A percentile compares a stretch with the other conserved stretches of the same genome.
Conservation (phyloP, 2,329 filamentous ascomycete species). For the Aspergillus brasiliensis region DNA sequence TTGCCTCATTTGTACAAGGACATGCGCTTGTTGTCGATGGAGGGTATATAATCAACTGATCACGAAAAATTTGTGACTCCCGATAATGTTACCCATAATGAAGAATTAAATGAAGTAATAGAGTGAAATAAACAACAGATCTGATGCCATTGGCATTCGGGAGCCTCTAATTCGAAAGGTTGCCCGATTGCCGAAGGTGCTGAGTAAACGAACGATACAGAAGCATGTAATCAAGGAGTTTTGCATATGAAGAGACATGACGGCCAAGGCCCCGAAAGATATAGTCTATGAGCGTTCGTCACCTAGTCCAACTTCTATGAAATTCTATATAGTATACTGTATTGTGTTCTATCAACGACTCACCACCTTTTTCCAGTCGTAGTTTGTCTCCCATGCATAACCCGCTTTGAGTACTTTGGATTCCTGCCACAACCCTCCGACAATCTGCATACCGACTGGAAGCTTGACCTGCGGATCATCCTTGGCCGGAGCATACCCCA, state of each 20-base stretch:
- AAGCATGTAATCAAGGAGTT: no score
- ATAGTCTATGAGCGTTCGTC: background rate
- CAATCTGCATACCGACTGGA: conserved; percentile 59
- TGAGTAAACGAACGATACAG: no score
- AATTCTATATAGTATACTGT: background rate
- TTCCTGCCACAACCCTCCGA: conserved; percentile 44
- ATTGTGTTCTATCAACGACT: background rate
- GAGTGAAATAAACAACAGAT: no score
- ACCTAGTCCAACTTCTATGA: background rate
- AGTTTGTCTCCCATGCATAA: conserved; percentile 28
- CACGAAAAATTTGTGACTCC: background rate
- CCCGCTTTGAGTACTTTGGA: conserved; percentile 27
- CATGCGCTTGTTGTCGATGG: conserved; percentile 57
- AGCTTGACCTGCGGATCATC: conserved; percentile 36
- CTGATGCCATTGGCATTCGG: no score
- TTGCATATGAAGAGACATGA: no score
- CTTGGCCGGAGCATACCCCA: conserved; percentile 46
- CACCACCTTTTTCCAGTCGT: conserved; percentile 26
- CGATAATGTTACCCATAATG: background rate
- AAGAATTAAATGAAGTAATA: background rate
- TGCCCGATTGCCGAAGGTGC: no score
- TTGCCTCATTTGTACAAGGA: conserved; percentile 56
- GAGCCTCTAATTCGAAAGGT: no score
- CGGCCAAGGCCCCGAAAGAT: no score
- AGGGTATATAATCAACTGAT: conserved; percentile 50